Percentiles rank a stretch among this genome's conserved stretches.
Evolutionary conservation across 805 yeast genomes (phyloP).

Genomic region (Spathaspora sp.): DNA sequence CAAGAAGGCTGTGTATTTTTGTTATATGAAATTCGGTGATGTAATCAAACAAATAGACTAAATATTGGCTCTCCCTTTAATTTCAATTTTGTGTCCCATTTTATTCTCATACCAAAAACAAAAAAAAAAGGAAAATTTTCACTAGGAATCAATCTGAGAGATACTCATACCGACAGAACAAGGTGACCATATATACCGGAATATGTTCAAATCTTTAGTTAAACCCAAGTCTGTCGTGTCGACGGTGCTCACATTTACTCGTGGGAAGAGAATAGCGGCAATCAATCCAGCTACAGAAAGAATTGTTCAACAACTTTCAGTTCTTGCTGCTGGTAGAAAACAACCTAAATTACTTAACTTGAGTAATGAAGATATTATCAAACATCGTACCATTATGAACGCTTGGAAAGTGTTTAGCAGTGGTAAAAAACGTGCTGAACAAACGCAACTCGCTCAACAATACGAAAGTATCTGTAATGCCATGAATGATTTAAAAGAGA

Average conservation of each 20-base stretch:
- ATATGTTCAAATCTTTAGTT: not conserved
- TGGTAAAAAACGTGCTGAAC: constrained; percentile 42
- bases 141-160: not conserved
- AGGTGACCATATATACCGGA: not conserved
- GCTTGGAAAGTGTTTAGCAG: constrained; percentile 75
- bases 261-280: constrained; percentile 15
- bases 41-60: not conserved
- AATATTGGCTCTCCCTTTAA: not conserved
- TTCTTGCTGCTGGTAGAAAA: constrained; percentile 81
- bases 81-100: not conserved
- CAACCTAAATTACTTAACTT: constrained; percentile 79
- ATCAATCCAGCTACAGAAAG: constrained; percentile 37
- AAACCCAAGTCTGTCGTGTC: not conserved
- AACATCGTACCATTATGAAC: constrained; percentile 75
- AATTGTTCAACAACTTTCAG: constrained; percentile 63
- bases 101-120: not conserved
- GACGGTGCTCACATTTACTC: constrained; percentile 1
- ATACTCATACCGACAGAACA: not conserved
- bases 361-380: constrained; percentile 74
- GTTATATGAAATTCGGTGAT: not conserved
- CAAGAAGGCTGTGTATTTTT: not conserved
- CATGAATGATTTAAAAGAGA: constrained; percentile 58
- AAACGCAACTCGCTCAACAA: constrained; percentile 50
- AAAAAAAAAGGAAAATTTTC: not conserved
- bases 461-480: constrained; percentile 65